phyloP scores from a whole-genome alignment of 345 rosid species.

The Camelina neglecta region DNA sequence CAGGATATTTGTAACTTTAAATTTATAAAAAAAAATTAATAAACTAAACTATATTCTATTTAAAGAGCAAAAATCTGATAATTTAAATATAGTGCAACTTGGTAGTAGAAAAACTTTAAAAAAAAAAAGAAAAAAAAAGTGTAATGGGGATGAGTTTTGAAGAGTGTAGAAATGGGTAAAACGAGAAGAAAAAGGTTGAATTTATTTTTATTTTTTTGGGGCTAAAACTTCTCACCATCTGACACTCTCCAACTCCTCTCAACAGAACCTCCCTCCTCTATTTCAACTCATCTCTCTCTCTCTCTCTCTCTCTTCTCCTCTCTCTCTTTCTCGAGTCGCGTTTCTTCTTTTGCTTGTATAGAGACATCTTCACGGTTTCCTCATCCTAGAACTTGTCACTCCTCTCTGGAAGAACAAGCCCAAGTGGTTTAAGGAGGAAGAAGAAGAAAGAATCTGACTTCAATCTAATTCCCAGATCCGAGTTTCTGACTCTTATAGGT shows the following conservation, averaged over 20 bases:
- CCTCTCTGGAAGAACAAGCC: conserved; percentile 6
- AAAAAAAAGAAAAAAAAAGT: not conserved
- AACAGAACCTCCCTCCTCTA: conserved; percentile 21
- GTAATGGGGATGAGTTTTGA: not conserved
- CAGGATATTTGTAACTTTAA: fast-evolving
- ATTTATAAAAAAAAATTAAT: not conserved
- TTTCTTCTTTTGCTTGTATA: conserved; percentile 28
- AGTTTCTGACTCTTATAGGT: conserved; percentile 27
- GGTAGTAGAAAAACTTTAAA: not conserved
- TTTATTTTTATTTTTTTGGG: not conserved
- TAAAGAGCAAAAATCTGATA: not conserved
- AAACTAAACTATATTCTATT: not conserved
- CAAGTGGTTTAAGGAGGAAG: not conserved
- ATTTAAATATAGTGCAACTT: not conserved
- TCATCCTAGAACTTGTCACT: conserved; percentile 5
- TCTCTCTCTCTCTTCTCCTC: conserved; percentile 12
- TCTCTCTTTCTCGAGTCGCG: conserved; percentile 24
- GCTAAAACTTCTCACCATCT: conserved; percentile 36
- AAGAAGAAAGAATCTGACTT: conserved; percentile 15
- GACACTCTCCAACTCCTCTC: conserved; percentile 45
- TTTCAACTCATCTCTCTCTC: conserved; percentile 17
- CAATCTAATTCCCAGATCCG: conserved; percentile 43
- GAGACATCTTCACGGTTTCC: conserved; percentile 5
- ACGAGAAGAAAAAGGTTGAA: conserved; percentile 16
- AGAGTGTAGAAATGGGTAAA: conserved; percentile 31